Evolutionary conservation across 805 yeast species (phyloP).

Genomic region (Ogataea polymorpha): DNA sequence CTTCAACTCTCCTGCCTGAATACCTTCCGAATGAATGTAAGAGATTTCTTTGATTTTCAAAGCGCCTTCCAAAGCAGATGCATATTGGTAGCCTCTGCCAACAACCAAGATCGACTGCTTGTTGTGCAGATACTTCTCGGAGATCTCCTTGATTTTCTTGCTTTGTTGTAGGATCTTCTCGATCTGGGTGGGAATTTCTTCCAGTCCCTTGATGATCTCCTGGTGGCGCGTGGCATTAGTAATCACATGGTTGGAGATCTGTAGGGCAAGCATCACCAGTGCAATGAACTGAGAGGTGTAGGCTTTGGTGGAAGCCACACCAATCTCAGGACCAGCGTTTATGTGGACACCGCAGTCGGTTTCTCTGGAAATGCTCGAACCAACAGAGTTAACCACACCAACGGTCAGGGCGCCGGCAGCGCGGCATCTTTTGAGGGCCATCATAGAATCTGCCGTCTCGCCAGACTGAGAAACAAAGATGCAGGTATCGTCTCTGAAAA

Average conservation of each 20-base stretch:
- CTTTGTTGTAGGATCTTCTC: constrained; percentile 71
- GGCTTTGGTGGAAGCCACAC: constrained; percentile 98
- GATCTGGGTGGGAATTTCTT: constrained; percentile 82
- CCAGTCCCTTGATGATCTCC: constrained; percentile 84
- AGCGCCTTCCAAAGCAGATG: constrained; percentile 98
- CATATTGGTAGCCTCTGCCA: constrained; percentile 97
- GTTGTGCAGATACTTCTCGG: constrained; percentile 66
- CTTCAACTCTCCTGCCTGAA: constrained; percentile 96
- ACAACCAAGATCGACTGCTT: constrained; percentile 85
- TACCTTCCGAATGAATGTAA: constrained; percentile 99
- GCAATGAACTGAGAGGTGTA: constrained; percentile 98
- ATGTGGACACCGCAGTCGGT: constrained; percentile 99
- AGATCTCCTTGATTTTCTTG: constrained; percentile 68
- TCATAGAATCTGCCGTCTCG: constrained; percentile 96
- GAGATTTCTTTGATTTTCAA: constrained; percentile 97
- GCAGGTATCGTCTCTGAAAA: constrained; percentile 96
- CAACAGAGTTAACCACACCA: constrained; percentile 96
- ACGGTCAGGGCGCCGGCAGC: constrained; percentile 97
- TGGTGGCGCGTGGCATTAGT: constrained; percentile 72
- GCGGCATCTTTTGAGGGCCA: constrained; percentile 90
- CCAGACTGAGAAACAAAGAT: constrained; percentile 98
- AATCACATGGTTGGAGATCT: constrained; percentile 88
- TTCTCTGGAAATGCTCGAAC: constrained; percentile 93
- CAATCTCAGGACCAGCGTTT: constrained; percentile 99
- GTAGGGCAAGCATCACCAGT: constrained; percentile 91